Conservation (phyloP, 2,329 filamentous ascomycete genomes). For the Venturia asperata region DNA sequence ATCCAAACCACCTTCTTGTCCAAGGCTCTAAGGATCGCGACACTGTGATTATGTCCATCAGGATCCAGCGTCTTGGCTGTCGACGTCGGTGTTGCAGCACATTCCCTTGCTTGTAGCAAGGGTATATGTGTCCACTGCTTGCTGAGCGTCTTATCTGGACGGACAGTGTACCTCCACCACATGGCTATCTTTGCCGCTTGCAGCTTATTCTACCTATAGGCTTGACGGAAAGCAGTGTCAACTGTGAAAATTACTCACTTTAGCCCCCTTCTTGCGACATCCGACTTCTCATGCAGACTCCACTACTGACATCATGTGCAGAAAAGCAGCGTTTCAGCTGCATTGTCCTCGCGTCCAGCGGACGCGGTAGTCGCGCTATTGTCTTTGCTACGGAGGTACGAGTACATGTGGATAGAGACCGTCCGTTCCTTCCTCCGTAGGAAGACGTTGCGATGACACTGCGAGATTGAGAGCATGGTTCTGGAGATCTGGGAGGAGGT, state of each 20-base stretch:
- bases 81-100: not conserved
- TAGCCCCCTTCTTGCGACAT: not conserved
- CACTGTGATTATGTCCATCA: not conserved
- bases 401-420: not conserved
- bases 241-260: not conserved
- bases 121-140: not conserved
- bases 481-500: not conserved
- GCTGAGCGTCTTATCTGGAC: not conserved
- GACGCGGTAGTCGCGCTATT: conserved; percentile 7
- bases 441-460: not conserved
- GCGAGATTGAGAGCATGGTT: not conserved
- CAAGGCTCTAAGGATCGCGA: not conserved
- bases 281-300: not conserved
- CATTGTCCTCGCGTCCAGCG: not conserved
- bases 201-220: not conserved
- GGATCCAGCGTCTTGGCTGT: not conserved
- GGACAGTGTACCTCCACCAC: conserved; percentile 5
- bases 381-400: conserved; percentile 7
- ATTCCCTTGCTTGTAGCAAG: not conserved
- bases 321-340: not conserved
- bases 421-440: not conserved
- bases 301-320: conserved; percentile 9
- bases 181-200: conserved; percentile 5
- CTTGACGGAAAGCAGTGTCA: not conserved
- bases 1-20: not conserved